These are phyloP conservation scores for Geosiphon pyriformis DNA, from an alignment of 192 early-diverging fungal genomes.

Conservation along the genomic window DNA sequence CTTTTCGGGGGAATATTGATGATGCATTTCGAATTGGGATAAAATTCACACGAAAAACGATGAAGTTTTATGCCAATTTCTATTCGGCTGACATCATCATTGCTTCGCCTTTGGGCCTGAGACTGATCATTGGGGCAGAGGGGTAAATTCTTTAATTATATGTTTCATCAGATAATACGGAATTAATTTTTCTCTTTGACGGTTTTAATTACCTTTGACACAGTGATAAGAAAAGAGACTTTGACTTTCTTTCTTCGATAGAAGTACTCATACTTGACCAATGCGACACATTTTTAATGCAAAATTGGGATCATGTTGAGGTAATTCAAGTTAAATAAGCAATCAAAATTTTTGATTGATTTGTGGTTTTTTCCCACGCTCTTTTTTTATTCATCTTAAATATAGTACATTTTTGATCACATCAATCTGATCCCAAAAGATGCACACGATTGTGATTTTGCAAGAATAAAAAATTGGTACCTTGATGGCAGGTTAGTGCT, in stretches of 20 bases:
- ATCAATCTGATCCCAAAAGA: conserved; percentile 86
- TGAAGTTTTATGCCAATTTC: conserved; percentile 85
- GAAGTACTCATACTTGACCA: conserved; percentile 87
- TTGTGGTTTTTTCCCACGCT: too few relatives aligned
- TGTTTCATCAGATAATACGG: not conserved
- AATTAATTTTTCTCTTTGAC: not conserved
- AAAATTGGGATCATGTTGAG: conserved; percentile 96
- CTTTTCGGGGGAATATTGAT: conserved; percentile 93
- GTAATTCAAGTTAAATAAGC: conserved; percentile 31
- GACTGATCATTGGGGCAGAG: conserved; percentile 78
- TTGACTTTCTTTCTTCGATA: conserved; percentile 90
- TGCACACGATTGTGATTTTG: conserved; percentile 94
- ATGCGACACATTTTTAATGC: conserved; percentile 85
- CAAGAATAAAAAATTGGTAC: conserved; percentile 78
- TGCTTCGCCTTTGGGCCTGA: conserved; percentile 86
- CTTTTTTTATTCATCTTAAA: too few relatives aligned
- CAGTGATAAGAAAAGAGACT: conserved; percentile 84
- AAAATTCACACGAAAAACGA: conserved; percentile 78
- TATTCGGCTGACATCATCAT: conserved; percentile 89
- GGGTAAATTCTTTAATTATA: conserved; percentile 42
- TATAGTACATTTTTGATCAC: conserved; percentile 72
- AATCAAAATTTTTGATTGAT: too few relatives aligned
- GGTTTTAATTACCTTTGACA: not conserved
- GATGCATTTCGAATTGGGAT: conserved; percentile 92
- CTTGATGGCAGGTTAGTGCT: conserved; percentile 70